A percentile compares a stretch with the other conserved stretches of the same genome.
Conservation (phyloP, 2,329 filamentous ascomycete genomes). For the Penicillium sp. region DNA sequence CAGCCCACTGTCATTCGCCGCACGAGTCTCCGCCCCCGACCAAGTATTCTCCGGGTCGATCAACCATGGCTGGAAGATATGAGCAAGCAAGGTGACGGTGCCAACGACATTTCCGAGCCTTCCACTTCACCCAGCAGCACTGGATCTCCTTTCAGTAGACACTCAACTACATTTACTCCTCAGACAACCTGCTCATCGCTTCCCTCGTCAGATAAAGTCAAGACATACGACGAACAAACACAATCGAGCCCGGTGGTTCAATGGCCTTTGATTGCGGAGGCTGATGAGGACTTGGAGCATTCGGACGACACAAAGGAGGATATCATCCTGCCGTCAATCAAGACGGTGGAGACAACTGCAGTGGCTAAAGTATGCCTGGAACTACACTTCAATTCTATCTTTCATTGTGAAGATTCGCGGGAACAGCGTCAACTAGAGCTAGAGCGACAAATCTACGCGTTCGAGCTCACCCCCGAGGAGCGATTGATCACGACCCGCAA, state of each 20-base stretch:
- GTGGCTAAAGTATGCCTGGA: constrained; percentile 87
- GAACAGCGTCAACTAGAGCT: constrained; percentile 63
- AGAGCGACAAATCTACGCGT: constrained; percentile 63
- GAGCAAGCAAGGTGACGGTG: constrained; percentile 29
- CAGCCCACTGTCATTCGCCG: constrained; percentile 45
- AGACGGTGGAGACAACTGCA: constrained; percentile 75
- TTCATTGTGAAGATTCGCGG: constrained; percentile 60
- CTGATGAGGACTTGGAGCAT: not conserved
- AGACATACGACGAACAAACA: not conserved
- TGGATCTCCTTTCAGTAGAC: constrained; percentile 31
- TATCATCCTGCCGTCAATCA: constrained; percentile 34
- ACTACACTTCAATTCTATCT: constrained; percentile 74
- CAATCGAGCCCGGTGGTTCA: not conserved
- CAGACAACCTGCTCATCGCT: constrained; percentile 37
- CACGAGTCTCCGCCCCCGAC: constrained; percentile 35
- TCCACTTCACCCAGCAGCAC: constrained; percentile 33
- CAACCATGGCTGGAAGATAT: constrained; percentile 13
- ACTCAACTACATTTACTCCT: constrained; percentile 39
- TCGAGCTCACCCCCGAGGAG: constrained; percentile 59
- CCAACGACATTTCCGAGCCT: constrained; percentile 36
- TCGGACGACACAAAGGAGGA: not conserved
- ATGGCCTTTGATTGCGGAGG: constrained; percentile 1
- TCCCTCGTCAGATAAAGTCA: constrained; percentile 18
- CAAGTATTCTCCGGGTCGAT: constrained; percentile 30
- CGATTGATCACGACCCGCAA: constrained; percentile 55